A percentile compares a stretch with the other conserved stretches of the same genome.
Conservation (phyloP, 768 basidiomycete genomes). For the Albatrellus ellisii region DNA sequence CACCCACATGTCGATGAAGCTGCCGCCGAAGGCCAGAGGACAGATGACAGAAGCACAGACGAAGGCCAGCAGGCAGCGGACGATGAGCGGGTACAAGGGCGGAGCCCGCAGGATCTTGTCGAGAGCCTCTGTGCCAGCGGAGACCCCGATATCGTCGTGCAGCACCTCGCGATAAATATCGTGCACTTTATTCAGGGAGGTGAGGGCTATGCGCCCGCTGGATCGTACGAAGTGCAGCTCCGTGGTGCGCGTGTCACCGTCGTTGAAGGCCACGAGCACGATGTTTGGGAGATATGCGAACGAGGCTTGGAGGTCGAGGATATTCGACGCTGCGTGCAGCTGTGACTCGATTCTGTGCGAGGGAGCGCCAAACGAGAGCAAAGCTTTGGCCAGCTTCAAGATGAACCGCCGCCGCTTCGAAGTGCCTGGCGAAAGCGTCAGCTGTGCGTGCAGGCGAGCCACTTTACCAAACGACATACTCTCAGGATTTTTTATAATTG, state of each 20-base stretch:
- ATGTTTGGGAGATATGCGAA: slow-evolving; percentile 77
- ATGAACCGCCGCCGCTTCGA: slow-evolving; percentile 49
- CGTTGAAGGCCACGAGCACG: slow-evolving; percentile 72
- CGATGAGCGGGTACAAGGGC: slow-evolving; percentile 53
- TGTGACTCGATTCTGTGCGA: slow-evolving; percentile 90
- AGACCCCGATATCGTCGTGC: slow-evolving; percentile 67
- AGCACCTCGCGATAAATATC: slow-evolving; percentile 76
- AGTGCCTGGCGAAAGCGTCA: slow-evolving; percentile 1
- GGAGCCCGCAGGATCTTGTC: slow-evolving; percentile 46
- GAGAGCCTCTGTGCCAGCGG: slow-evolving; percentile 56
- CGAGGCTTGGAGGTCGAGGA: slow-evolving; percentile 65
- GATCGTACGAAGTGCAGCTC: slow-evolving; percentile 84
- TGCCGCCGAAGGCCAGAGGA: slow-evolving; percentile 71
- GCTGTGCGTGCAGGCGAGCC: too few relatives aligned
- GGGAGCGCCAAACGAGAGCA: slow-evolving; percentile 89
- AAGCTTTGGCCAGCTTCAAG: slow-evolving; percentile 72
- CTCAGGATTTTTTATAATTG: neutral
- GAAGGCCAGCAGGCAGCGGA: slow-evolving; percentile 65
- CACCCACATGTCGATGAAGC: slow-evolving; percentile 73
- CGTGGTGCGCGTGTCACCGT: slow-evolving; percentile 54
- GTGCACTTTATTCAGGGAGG: slow-evolving; percentile 72
- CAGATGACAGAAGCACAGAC: slow-evolving; percentile 71
- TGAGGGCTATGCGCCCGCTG: slow-evolving; percentile 67
- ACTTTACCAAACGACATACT: neutral
- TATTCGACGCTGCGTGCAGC: slow-evolving; percentile 62